phyloP scores from a whole-genome alignment of 2,329 filamentous ascomycete species.

The Xenosphaeropsis pyriputrescens region DNA sequence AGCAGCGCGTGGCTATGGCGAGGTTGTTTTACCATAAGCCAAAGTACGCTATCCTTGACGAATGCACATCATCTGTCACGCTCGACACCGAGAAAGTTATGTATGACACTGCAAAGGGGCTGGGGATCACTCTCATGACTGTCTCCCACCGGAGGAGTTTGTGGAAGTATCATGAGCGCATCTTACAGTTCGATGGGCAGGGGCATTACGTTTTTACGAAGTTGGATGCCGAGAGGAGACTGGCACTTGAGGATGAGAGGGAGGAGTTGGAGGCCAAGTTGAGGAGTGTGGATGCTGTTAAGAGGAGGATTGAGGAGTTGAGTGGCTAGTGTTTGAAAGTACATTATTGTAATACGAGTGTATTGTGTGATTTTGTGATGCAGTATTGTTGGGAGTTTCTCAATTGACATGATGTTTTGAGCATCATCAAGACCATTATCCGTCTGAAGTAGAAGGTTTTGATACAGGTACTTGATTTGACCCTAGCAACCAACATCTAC shows the following conservation, averaged over 20 bases:
- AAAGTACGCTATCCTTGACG: conserved; percentile 88
- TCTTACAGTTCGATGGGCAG: conserved; percentile 93
- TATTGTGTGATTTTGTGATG: too few relatives aligned
- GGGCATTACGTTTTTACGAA: conserved; percentile 81
- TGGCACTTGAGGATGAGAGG: conserved; percentile 88
- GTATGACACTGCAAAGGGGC: conserved; percentile 88
- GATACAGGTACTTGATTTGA: too few relatives aligned
- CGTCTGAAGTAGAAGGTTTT: too few relatives aligned
- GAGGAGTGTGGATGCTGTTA: conserved; percentile 73
- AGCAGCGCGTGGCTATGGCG: conserved; percentile 95
- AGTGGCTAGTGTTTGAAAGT: too few relatives aligned
- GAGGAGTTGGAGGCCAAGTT: conserved; percentile 83
- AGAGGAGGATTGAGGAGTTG: conserved; percentile 73
- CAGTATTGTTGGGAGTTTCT: too few relatives aligned
- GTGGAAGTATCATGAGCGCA: conserved; percentile 93
- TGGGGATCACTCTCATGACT: conserved; percentile 93
- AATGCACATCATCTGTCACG: conserved; percentile 92
- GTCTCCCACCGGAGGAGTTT: conserved; percentile 82
- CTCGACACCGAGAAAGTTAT: conserved; percentile 88
- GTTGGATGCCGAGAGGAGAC: conserved; percentile 72
- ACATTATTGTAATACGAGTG: too few relatives aligned
- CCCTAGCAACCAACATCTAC: too few relatives aligned
- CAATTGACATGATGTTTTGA: too few relatives aligned
- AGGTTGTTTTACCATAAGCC: conserved; percentile 87
- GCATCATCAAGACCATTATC: too few relatives aligned